Evolutionary conservation across 2,329 filamentous ascomycete species (phyloP), one percentile per base, ranked within the genome.

Genomic region (Trichoderma koningiopsis): DNA sequence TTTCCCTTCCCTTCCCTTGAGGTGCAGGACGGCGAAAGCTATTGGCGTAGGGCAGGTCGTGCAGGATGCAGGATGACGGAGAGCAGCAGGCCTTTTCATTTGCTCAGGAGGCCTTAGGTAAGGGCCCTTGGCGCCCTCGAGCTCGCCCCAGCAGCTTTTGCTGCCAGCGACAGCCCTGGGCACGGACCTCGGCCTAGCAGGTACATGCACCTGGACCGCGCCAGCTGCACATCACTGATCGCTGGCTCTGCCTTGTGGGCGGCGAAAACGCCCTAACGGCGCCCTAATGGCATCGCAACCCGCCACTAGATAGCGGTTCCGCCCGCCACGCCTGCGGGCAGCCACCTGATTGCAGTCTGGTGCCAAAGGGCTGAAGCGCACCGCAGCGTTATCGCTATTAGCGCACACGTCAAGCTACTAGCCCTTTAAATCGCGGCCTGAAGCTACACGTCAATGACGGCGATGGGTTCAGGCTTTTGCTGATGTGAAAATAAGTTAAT

Each of bases 31-130:
- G 64, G 19, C 43, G 31, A 47, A 67, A 64, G n/a, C 27, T 57
- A 69, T 69, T 69, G 68, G 60, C 58, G 68, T 57, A 40, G 60
- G 57, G 53, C 35, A 53, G 64, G 64, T 66, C 40, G 56, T 65
- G 22, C 56, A 68, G 64, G 29, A 68, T 70, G 68, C 68, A 57
- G 57, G 49, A 70, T 70, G 68, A 70, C 68, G 56, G 68, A 68
- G 56, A 62, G 47, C 57, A 62, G 35, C 57, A 49, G 35, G 24
- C 43, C 37, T 37, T 53, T 31, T 53, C 68, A 59, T 59, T 58
- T 66, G 68, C 68, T 69, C 53, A 58, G 61, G 61, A 59, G 55
- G 55, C 43, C 61, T 65, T 69, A 60, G 61, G 68, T 69, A 69
- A 65, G 61, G 35, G 43, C 16, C 47, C 56, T 13, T 24, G 40